phyloP scores from a whole-genome alignment of 2,329 filamentous ascomycete genomes.

The Myotisia sp. region DNA sequence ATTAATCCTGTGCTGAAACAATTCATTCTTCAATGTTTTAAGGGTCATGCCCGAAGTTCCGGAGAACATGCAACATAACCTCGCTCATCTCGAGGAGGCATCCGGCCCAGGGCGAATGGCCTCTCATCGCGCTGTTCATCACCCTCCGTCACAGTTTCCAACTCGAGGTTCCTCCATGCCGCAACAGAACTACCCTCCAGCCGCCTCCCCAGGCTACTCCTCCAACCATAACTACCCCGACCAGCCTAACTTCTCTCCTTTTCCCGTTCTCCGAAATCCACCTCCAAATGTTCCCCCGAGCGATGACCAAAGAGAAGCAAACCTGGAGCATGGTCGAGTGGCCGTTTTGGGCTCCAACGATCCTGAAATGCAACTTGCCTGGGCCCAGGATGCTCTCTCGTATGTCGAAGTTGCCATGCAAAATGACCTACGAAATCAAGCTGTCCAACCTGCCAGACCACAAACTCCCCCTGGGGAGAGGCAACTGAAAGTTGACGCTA shows the following conservation, averaged over 20 bases:
- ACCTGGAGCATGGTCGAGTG: conserved; percentile 68
- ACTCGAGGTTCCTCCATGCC: conserved; percentile 24
- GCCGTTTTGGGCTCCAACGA: conserved; percentile 86
- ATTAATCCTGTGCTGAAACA: not conserved
- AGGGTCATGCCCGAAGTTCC: conserved; percentile 93
- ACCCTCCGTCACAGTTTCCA: conserved; percentile 18
- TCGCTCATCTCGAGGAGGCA: conserved; percentile 80
- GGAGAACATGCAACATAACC: conserved; percentile 88
- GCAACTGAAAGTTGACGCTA: conserved; percentile 70
- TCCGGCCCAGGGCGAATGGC: conserved; percentile 34
- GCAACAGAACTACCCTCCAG: conserved; percentile 13
- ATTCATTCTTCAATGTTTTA: too few species aligned
- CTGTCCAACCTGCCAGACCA: conserved; percentile 47
- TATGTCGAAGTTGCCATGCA: conserved; percentile 78
- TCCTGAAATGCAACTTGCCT: conserved; percentile 88
- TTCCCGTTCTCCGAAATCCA: conserved; percentile 64
- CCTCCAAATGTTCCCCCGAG: conserved; percentile 83
- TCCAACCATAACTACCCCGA: conserved; percentile 1
- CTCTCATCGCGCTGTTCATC: conserved; percentile 22
- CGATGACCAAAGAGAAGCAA: conserved; percentile 85
- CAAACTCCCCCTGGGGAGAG: conserved; percentile 78
- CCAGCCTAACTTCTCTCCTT: conserved; percentile 69
- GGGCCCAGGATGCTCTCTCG: conserved; percentile 82
- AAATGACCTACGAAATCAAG: conserved; percentile 53
- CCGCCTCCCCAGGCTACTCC: conserved; percentile 2